These are phyloP conservation scores for Meripilus lineatus DNA, from an alignment of 1,284 basidiomycete species.

Conservation along the genomic window DNA sequence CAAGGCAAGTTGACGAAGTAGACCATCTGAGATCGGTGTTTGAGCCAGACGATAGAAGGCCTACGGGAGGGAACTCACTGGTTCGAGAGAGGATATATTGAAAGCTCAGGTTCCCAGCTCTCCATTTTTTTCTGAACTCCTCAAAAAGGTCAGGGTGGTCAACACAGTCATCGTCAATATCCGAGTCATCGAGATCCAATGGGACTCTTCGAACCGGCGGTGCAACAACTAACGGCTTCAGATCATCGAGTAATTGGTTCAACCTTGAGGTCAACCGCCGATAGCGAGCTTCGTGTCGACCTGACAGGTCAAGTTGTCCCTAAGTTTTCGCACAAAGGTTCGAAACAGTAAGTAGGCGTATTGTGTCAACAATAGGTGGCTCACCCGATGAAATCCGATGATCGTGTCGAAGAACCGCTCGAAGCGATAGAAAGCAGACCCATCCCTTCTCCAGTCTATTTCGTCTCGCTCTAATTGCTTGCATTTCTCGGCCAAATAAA, in stretches of 20 bases:
- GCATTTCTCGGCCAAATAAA: too few relatives aligned
- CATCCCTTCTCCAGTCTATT: too few relatives aligned
- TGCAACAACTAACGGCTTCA: too few relatives aligned
- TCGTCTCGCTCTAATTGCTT: neutral
- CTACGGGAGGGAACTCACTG: neutral
- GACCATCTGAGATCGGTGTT: too few relatives aligned
- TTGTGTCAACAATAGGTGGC: neutral
- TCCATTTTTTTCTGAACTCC: neutral
- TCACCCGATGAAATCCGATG: neutral
- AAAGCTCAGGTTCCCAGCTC: neutral
- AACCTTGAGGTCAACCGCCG: neutral
- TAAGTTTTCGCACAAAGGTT: too few relatives aligned
- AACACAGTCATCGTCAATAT: neutral
- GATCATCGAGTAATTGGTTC: neutral
- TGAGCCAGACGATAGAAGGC: too few relatives aligned
- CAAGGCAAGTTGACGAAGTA: neutral
- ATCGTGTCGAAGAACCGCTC: neutral
- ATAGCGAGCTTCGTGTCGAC: neutral
- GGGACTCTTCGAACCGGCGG: neutral
- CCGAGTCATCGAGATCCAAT: neutral
- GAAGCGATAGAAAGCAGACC: neutral
- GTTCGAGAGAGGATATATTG: neutral
- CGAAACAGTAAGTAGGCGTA: neutral
- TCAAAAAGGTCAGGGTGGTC: neutral
- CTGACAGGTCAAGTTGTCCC: neutral